Conservation (phyloP, 176 grass and related monocot species). For the Raddia guianensis region DNA sequence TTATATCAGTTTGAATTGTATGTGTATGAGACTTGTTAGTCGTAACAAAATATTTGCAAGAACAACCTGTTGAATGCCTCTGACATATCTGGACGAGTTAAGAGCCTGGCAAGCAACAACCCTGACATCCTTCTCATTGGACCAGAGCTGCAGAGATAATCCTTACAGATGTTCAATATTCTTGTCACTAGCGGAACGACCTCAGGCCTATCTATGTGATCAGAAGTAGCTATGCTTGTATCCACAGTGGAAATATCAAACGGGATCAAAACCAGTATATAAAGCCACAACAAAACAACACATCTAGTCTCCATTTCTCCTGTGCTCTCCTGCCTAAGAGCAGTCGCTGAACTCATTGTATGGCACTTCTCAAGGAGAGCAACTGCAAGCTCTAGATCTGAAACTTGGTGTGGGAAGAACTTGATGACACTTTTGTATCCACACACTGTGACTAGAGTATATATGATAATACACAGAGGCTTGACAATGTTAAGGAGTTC, state of each 20-base stretch:
- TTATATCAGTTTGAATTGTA: slow-evolving; percentile 33
- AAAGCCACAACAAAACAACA: slow-evolving; percentile 93
- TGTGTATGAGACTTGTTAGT: slow-evolving; percentile 24
- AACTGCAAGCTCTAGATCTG: slow-evolving; percentile 87
- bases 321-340: slow-evolving; percentile 88
- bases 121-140: slow-evolving; percentile 98
- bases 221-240: slow-evolving; percentile 60
- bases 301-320: slow-evolving; percentile 98
- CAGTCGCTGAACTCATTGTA: slow-evolving; percentile 47
- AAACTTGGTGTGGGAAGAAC: slow-evolving; percentile 97
- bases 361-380: slow-evolving; percentile 84
- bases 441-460: slow-evolving; percentile 81
- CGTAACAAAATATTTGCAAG: slow-evolving; percentile 44
- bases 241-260: slow-evolving; percentile 98
- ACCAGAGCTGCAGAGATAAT: slow-evolving; percentile 90
- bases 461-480: slow-evolving; percentile 94
- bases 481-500: slow-evolving; percentile 72
- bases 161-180: slow-evolving; percentile 91
- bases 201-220: slow-evolving; percentile 45
- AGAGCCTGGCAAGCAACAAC: slow-evolving; percentile 84
- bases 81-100: slow-evolving; percentile 93
- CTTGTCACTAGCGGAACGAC: slow-evolving; percentile 75
- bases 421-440: slow-evolving; percentile 90
- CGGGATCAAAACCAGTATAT: slow-evolving; percentile 95
- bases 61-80: slow-evolving; percentile 76